A percentile compares a stretch with the other conserved stretches of the same genome.
phyloP scores from a whole-genome alignment of 2,329 filamentous ascomycete species.

The Hypomyces perniciosus region DNA sequence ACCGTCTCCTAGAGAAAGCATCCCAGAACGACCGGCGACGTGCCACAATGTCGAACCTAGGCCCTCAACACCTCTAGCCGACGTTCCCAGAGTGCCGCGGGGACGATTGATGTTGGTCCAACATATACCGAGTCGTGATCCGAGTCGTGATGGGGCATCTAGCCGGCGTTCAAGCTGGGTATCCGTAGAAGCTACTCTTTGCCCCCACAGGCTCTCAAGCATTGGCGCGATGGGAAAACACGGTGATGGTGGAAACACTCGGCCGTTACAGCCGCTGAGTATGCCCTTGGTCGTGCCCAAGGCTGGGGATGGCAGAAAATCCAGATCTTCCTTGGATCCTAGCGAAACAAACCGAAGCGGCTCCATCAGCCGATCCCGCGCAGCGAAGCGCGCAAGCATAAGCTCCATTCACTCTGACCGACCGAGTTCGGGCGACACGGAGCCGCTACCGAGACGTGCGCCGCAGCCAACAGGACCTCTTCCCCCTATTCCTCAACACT shows the following conservation, averaged over 20 bases:
- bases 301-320: conserved; percentile 2
- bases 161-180: conserved; percentile 21
- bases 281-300: neutral
- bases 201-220: conserved; percentile 27
- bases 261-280: neutral
- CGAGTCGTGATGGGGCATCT: neutral
- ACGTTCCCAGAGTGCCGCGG: neutral
- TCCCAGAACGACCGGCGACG: conserved; percentile 25
- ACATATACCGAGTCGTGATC: neutral
- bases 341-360: conserved; percentile 3
- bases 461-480: conserved; percentile 27
- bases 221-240: conserved; percentile 25
- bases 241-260: neutral
- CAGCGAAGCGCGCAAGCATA: conserved; percentile 24
- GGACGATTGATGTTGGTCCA: conserved; percentile 3
- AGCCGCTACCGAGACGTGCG: conserved; percentile 21
- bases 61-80: neutral
- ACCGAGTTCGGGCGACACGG: conserved; percentile 18
- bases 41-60: conserved; percentile 12
- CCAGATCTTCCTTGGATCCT: conserved; percentile 1
- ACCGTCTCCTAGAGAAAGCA: conserved; percentile 36
- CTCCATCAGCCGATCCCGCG: conserved; percentile 14
- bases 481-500: conserved; percentile 26
- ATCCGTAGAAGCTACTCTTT: conserved; percentile 6
- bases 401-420: conserved; percentile 23